These are phyloP conservation scores for Debaryomyces tyrocola DNA, from an alignment of 805 yeast species.

Conservation along the genomic window DNA sequence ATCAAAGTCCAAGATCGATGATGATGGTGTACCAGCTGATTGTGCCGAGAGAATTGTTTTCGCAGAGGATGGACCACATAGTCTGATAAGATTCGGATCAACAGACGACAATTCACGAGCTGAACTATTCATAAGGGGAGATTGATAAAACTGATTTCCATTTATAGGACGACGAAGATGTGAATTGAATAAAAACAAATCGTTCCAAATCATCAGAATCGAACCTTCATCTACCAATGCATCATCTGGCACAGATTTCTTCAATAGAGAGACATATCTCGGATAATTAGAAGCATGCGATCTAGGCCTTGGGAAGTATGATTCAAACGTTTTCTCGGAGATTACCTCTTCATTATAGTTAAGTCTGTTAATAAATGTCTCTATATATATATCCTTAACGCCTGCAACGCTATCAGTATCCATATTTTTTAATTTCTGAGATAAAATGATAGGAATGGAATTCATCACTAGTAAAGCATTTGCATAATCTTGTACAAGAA, in stretches of 20 bases:
- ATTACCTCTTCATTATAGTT: slow-evolving; percentile 23
- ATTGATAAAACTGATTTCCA: slow-evolving; percentile 35
- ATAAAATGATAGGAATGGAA: slow-evolving; percentile 67
- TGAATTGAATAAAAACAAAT: slow-evolving; percentile 26
- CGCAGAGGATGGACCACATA: slow-evolving; percentile 26
- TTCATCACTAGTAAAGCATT: slow-evolving; percentile 69
- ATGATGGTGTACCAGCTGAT: slow-evolving; percentile 25
- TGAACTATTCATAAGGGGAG: slow-evolving; percentile 34
- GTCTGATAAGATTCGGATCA: slow-evolving; percentile 26
- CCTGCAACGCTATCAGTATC: slow-evolving; percentile 22
- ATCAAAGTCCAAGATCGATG: slow-evolving; percentile 32
- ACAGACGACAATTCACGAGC: slow-evolving; percentile 37
- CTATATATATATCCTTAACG: slow-evolving; percentile 23
- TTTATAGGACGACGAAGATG: slow-evolving; percentile 33
- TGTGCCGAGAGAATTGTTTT: slow-evolving; percentile 31
- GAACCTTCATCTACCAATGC: slow-evolving; percentile 22
- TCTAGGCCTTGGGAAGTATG: slow-evolving; percentile 29
- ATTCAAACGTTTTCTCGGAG: slow-evolving; percentile 24
- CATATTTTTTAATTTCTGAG: slow-evolving; percentile 36
- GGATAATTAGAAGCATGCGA: background rate
- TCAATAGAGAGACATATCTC: background rate
- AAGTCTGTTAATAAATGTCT: slow-evolving; percentile 18
- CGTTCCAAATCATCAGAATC: slow-evolving; percentile 33
- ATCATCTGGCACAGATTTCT: background rate
- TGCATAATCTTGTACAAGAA: slow-evolving; percentile 52